phyloP scores from a whole-genome alignment of 2,329 filamentous ascomycete species.

The Aureobasidium pullulans region DNA sequence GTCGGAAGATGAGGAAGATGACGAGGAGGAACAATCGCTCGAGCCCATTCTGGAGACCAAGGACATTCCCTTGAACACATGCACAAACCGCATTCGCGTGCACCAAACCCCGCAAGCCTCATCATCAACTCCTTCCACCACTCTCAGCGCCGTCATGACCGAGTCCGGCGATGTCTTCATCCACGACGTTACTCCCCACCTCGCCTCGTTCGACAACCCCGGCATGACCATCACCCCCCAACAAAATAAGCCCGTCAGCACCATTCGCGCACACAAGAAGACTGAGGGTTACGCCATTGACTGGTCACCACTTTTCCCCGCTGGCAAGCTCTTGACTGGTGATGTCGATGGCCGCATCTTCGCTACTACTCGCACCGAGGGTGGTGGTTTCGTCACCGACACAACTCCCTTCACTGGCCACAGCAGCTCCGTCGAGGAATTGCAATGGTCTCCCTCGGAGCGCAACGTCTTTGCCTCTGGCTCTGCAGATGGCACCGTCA shows the following conservation, averaged over 20 bases:
- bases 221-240: conserved; percentile 71
- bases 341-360: conserved; percentile 89
- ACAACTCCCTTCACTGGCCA: conserved; percentile 78
- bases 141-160: conserved; percentile 84
- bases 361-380: conserved; percentile 75
- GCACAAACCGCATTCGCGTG: conserved; percentile 86
- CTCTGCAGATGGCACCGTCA: conserved; percentile 87
- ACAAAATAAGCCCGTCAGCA: conserved; percentile 82
- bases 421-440: conserved; percentile 77
- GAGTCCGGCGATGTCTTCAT: conserved; percentile 85
- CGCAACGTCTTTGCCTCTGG: conserved; percentile 90
- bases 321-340: conserved; percentile 82
- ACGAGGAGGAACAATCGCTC: conserved; percentile 63
- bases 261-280: conserved; percentile 80
- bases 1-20: conserved; percentile 60
- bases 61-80: conserved; percentile 75
- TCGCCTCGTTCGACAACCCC: conserved; percentile 82
- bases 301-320: conserved; percentile 77
- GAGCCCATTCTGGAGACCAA: conserved; percentile 93
- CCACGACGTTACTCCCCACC: conserved; percentile 86
- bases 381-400: conserved; percentile 84
- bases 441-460: conserved; percentile 95
- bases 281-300: conserved; percentile 91
- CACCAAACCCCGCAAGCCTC: conserved; percentile 71
- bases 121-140: conserved; percentile 64